Conservation (phyloP, 139 green algal genomes). For the Edaphochlamys debaryana region DNA sequence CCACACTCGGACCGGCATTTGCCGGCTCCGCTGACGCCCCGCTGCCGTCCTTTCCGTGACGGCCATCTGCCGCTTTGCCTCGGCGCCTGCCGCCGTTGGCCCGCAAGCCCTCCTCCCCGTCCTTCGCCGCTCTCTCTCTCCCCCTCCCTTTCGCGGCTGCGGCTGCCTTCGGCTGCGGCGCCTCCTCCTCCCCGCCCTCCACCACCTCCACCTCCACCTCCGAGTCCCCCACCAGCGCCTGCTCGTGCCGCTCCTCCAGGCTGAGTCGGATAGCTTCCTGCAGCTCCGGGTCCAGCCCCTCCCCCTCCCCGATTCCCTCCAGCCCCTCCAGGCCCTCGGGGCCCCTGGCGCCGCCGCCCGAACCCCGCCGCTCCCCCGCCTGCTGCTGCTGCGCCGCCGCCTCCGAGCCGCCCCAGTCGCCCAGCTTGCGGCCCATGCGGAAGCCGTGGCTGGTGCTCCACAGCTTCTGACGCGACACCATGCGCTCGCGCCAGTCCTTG, state of each 20-base stretch:
- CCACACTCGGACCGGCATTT: too few relatives aligned
- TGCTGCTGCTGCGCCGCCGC: not conserved
- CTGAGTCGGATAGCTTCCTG: constrained; percentile 78
- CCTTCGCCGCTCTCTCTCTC: not conserved
- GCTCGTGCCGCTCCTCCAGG: constrained; percentile 41
- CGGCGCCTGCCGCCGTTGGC: too few relatives aligned
- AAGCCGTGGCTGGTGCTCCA: constrained; percentile 90
- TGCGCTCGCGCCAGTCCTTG: constrained; percentile 73
- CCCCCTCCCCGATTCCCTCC: not conserved
- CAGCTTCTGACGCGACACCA: constrained; percentile 76
- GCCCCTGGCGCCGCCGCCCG: not conserved
- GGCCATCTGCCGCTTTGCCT: too few relatives aligned
- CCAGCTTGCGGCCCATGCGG: constrained; percentile 87
- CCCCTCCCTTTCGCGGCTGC: not conserved
- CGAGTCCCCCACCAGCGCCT: not conserved
- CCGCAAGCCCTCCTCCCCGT: not conserved
- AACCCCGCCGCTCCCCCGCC: not conserved
- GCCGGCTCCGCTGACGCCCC: too few relatives aligned
- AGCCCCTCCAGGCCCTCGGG: not conserved
- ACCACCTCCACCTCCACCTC: constrained; percentile 10
- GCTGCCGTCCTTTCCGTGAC: too few relatives aligned
- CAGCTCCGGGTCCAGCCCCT: constrained; percentile 68
- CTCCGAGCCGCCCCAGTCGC: constrained; percentile 72
- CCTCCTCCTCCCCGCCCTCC: not conserved
- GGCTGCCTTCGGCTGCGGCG: not conserved